These are phyloP conservation scores for Trapa incisa DNA, from an alignment of 345 rosid genomes.

Conservation along the genomic window DNA sequence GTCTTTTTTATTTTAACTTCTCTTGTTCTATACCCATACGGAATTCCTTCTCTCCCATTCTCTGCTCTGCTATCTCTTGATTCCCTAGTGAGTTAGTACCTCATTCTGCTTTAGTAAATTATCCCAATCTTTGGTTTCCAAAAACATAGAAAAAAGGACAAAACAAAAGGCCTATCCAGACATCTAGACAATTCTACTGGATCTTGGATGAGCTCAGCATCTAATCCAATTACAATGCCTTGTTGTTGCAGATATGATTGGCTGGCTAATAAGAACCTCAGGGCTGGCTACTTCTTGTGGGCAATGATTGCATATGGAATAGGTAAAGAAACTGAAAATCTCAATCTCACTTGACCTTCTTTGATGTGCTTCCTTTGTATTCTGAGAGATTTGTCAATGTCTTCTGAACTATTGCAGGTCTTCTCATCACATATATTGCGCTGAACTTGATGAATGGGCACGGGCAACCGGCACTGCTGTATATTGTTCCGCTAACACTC, in stretches of 20 bases:
- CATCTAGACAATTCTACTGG: not conserved
- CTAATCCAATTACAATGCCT: not conserved
- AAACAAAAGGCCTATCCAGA: not conserved
- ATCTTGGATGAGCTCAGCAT: not conserved
- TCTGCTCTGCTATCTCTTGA: no score
- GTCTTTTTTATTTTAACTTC: no score
- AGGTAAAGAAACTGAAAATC: slow-evolving; percentile 25
- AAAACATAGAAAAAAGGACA: no score
- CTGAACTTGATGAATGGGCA: slow-evolving; percentile 90
- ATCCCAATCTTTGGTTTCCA: no score
- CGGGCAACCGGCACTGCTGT: slow-evolving; percentile 89
- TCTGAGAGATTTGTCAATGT: not conserved
- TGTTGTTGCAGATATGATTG: slow-evolving; percentile 59
- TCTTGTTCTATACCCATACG: no score
- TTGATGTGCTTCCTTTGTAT: not conserved
- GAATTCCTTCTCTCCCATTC: no score
- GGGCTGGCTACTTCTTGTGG: slow-evolving; percentile 89
- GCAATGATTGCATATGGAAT: slow-evolving; percentile 88
- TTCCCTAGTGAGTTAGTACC: no score
- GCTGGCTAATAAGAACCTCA: slow-evolving; percentile 75
- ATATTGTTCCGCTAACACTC: slow-evolving; percentile 85
- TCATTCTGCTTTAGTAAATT: no score
- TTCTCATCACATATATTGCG: slow-evolving; percentile 83
- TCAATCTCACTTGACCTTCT: not conserved
- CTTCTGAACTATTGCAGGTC: slow-evolving; percentile 38